phyloP scores from a whole-genome alignment of 1,284 basidiomycete genomes.

The Microbotryum silenes-acaulis region DNA sequence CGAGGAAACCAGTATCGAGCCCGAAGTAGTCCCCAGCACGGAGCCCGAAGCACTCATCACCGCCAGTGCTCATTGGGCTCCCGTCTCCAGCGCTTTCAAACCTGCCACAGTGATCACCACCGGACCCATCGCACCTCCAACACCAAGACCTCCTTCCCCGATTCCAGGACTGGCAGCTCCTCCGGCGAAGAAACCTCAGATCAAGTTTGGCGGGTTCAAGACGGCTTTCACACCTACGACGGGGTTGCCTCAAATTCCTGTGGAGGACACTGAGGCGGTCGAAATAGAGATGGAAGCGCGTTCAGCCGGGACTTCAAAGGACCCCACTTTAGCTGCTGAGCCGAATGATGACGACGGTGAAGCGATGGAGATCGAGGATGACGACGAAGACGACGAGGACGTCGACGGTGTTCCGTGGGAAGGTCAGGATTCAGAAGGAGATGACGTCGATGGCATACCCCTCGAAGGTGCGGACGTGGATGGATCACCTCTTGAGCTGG shows the following conservation, averaged over 20 bases:
- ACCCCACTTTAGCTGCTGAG: not conserved
- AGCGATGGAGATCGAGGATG: constrained; percentile 2
- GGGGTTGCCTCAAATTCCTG: constrained; percentile 10
- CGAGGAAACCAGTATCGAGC: not conserved
- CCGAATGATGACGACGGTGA: constrained; percentile 25
- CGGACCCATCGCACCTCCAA: no score
- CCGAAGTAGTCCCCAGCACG: constrained; percentile 4
- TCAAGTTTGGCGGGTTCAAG: constrained; percentile 14
- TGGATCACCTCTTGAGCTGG: constrained; percentile 1
- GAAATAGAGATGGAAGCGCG: not conserved
- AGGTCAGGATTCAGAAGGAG: not conserved
- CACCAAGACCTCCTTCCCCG: not conserved
- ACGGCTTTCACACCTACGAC: constrained; percentile 24
- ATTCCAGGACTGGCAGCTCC: not conserved
- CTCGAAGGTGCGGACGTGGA: constrained; percentile 3
- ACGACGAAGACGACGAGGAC: constrained; percentile 35
- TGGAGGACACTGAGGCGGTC: not conserved
- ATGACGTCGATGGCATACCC: not conserved
- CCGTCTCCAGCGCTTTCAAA: not conserved
- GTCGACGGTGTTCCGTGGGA: constrained; percentile 30
- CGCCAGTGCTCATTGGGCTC: not conserved
- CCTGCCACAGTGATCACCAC: not conserved
- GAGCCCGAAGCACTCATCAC: not conserved
- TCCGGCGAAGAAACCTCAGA: not conserved
- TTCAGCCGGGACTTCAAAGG: not conserved